Evolutionary conservation across 441 rosid genomes (phyloP).

Genomic region (Aquilaria agallochum): DNA sequence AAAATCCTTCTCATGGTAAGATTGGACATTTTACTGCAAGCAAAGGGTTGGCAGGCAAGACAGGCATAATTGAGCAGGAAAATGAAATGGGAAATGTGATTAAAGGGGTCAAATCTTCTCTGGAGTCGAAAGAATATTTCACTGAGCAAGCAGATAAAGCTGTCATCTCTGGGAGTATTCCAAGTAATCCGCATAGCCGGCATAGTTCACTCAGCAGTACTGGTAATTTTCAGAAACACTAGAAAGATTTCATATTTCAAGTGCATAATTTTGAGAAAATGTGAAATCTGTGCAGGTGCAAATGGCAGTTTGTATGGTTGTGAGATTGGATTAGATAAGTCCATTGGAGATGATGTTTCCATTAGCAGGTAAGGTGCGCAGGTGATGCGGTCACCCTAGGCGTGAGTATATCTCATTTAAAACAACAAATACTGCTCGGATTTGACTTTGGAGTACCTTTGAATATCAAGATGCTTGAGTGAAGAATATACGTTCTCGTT

Average conservation of each 20-base stretch:
- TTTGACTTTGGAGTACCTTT: too few species aligned
- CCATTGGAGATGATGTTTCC: slow-evolving; percentile 20
- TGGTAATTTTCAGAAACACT: slow-evolving; percentile 13
- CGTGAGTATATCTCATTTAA: background rate
- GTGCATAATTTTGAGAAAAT: slow-evolving; percentile 4
- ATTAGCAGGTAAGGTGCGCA: slow-evolving; percentile 19
- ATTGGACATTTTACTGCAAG: slow-evolving; percentile 16
- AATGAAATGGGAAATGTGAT: slow-evolving; percentile 13
- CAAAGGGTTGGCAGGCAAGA: slow-evolving; percentile 18
- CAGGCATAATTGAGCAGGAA: slow-evolving; percentile 12
- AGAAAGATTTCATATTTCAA: background rate
- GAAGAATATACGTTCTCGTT: background rate
- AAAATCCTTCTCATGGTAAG: slow-evolving; percentile 18
- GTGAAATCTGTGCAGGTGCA: slow-evolving; percentile 25
- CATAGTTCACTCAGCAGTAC: slow-evolving; percentile 16
- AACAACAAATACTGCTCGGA: too few species aligned
- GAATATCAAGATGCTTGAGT: too few species aligned
- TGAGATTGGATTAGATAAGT: slow-evolving; percentile 22
- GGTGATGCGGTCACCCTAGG: background rate
- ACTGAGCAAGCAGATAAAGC: slow-evolving; percentile 17
- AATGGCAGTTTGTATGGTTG: slow-evolving; percentile 16
- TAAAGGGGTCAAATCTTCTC: slow-evolving; percentile 12
- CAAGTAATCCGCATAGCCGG: slow-evolving; percentile 16
- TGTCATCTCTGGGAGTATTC: slow-evolving; percentile 15
- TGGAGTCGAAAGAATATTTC: slow-evolving; percentile 23